Percentiles rank a stretch among this genome's conserved stretches.
These are phyloP conservation scores for Papiliotrema flavescens DNA, from an alignment of 1,284 basidiomycete species.

Conservation along the genomic window DNA sequence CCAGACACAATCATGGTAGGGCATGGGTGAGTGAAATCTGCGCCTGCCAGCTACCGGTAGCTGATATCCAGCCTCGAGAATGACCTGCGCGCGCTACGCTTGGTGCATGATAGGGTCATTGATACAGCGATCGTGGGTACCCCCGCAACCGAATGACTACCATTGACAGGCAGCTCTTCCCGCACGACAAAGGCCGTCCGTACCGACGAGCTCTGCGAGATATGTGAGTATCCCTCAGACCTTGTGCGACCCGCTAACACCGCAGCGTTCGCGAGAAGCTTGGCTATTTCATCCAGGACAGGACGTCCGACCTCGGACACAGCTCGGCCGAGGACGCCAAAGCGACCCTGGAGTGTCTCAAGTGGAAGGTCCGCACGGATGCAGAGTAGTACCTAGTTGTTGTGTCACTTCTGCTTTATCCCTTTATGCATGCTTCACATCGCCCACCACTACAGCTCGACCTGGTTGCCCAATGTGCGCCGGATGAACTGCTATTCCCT, in stretches of 20 bases:
- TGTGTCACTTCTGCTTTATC: too few species aligned
- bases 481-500: too few species aligned
- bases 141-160: not conserved
- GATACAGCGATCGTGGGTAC: conserved; percentile 65
- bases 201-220: conserved; percentile 73
- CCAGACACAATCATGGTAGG: conserved; percentile 77
- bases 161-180: conserved; percentile 58
- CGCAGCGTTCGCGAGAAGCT: conserved; percentile 70
- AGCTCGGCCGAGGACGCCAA: conserved; percentile 78
- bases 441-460: too few species aligned
- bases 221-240: conserved; percentile 56
- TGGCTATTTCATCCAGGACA: conserved; percentile 69
- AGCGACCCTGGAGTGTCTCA: conserved; percentile 78
- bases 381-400: too few species aligned
- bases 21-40: conserved; percentile 42
- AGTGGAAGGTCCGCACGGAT: conserved; percentile 47
- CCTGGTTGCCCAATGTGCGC: too few species aligned
- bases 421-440: too few species aligned
- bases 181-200: conserved; percentile 71
- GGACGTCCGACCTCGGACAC: conserved; percentile 68
- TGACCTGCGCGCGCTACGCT: conserved; percentile 77
- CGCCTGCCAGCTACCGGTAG: not conserved
- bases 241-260: not conserved
- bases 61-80: conserved; percentile 62
- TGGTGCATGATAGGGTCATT: conserved; percentile 74